These are phyloP conservation scores for Benincasa hispida DNA, from an alignment of 306 rosid genomes.

Conservation along the genomic window DNA sequence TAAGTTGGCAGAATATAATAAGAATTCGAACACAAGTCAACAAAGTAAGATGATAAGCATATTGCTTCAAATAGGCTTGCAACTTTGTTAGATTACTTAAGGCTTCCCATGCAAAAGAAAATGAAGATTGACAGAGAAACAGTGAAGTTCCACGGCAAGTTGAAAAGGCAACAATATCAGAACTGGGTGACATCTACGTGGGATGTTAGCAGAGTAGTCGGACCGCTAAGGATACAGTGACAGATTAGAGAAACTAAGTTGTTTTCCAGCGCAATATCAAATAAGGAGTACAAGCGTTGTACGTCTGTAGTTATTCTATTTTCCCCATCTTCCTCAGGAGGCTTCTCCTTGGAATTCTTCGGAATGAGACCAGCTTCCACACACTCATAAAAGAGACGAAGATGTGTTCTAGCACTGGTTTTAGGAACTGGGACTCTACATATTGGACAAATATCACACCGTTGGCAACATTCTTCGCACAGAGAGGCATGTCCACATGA, in stretches of 20 bases:
- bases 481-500: conserved; percentile 92
- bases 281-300: conserved; percentile 66
- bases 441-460: conserved; percentile 84
- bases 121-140: neutral
- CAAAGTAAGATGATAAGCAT: neutral
- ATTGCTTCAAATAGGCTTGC: neutral
- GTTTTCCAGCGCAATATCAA: conserved; percentile 97
- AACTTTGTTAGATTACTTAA: neutral
- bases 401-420: conserved; percentile 36
- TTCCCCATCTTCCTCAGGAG: conserved; percentile 75
- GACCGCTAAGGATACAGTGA: conserved; percentile 76
- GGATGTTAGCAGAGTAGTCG: neutral
- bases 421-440: conserved; percentile 67
- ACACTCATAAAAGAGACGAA: conserved; percentile 74
- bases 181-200: neutral
- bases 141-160: neutral
- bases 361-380: conserved; percentile 79
- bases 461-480: conserved; percentile 85
- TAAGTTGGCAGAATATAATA: neutral
- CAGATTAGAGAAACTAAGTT: conserved; percentile 76
- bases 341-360: conserved; percentile 62
- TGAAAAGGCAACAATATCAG: neutral
- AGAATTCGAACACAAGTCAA: neutral
- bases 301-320: conserved; percentile 63
- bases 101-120: neutral